A percentile compares a stretch with the other conserved stretches of the same genome.
These are phyloP conservation scores for Sambucus nigra DNA, from an alignment of 129 eudicot species.

Conservation along the genomic window DNA sequence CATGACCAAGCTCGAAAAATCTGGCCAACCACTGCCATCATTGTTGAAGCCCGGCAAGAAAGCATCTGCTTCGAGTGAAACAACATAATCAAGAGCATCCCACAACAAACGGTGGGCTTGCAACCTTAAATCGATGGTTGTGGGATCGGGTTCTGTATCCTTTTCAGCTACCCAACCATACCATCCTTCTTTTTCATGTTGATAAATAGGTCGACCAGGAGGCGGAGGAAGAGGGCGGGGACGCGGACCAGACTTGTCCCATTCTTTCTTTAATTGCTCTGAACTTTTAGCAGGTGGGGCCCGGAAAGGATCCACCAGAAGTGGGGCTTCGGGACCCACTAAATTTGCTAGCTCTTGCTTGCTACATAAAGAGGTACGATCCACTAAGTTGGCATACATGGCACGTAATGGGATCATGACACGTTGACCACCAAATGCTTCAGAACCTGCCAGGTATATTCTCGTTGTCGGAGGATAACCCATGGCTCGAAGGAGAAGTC, in stretches of 20 bases:
- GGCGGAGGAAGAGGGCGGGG: conserved; percentile 99
- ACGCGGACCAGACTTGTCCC: conserved; percentile 92
- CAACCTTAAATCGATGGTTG: conserved; percentile 48
- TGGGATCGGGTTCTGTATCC: conserved; percentile 73
- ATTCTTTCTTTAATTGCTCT: conserved; percentile 45
- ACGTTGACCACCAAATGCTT: conserved; percentile 94
- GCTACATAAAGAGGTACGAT: conserved; percentile 73
- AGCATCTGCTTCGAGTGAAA: conserved; percentile 89
- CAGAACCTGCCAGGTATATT: conserved; percentile 90
- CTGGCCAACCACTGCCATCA: conserved; percentile 86
- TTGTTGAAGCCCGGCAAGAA: conserved; percentile 84
- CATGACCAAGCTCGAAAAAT: conserved; percentile 88
- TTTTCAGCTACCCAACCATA: conserved; percentile 84
- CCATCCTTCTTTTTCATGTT: conserved; percentile 97
- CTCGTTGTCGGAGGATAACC: conserved; percentile 91
- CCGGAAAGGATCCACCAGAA: conserved; percentile 25
- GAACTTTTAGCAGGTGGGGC: conserved; percentile 36
- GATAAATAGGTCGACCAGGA: conserved; percentile 82
- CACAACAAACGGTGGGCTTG: conserved; percentile 83
- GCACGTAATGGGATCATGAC: conserved; percentile 86
- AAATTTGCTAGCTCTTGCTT: conserved; percentile 56
- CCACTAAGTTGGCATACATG: conserved; percentile 85
- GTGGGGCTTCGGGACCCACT: conserved; percentile 58
- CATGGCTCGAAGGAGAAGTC: conserved; percentile 84
- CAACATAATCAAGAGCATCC: conserved; percentile 91